Evolutionary conservation across 2,329 filamentous ascomycete genomes (phyloP).

Genomic region (Penicillium griseofulvum): DNA sequence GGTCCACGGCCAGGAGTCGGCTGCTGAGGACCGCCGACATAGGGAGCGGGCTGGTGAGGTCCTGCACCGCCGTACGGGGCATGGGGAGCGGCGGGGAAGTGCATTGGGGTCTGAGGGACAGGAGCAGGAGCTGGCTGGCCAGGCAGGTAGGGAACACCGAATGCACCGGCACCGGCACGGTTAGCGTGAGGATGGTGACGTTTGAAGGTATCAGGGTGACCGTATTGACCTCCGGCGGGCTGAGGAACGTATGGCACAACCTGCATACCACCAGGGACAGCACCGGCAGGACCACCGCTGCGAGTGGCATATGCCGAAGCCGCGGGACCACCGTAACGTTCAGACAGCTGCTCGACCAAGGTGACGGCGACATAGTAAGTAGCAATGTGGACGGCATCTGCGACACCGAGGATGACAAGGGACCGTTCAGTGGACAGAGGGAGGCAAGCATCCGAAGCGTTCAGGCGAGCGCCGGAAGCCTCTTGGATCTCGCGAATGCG

Average conservation of each 20-base stretch:
- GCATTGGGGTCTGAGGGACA: constrained; percentile 65
- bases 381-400: constrained; percentile 96
- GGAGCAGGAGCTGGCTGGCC: constrained; percentile 57
- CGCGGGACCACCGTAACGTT: constrained; percentile 91
- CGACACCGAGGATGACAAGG: constrained; percentile 95
- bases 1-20: constrained; percentile 61
- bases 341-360: constrained; percentile 94
- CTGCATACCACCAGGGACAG: constrained; percentile 96
- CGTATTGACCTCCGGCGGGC: constrained; percentile 87
- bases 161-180: constrained; percentile 71
- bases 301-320: constrained; percentile 97
- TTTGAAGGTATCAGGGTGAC: constrained; percentile 79
- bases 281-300: constrained; percentile 87
- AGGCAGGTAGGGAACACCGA: constrained; percentile 70
- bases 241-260: constrained; percentile 98
- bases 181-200: constrained; percentile 72
- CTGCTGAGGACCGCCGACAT: constrained; percentile 61
- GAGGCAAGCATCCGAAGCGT: constrained; percentile 91
- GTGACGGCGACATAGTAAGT: constrained; percentile 98
- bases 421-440: constrained; percentile 95
- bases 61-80: constrained; percentile 74
- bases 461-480: constrained; percentile 90
- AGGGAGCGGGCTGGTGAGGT: constrained; percentile 72
- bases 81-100: constrained; percentile 74
- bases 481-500: constrained; percentile 98